Conservation (phyloP, 2,329 filamentous ascomycete genomes). For the Rosellinia necatrix region DNA sequence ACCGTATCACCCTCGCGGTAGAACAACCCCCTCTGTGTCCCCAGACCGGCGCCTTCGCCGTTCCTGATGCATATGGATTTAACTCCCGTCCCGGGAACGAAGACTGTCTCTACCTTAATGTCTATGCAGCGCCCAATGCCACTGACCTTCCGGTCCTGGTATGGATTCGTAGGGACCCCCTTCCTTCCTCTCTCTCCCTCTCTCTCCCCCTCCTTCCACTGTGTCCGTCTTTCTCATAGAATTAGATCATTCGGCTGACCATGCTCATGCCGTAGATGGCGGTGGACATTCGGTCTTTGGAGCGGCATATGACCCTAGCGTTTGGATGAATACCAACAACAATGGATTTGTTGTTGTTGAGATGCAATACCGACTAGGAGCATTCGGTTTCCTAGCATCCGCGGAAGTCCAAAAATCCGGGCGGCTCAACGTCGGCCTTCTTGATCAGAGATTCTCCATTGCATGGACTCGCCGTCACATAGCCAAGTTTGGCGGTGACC, state of each 20-base stretch:
- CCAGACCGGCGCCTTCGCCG: slow-evolving; percentile 37
- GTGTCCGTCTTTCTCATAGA: slow-evolving; percentile 16
- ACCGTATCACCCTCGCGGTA: slow-evolving; percentile 29
- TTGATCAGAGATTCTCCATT: slow-evolving; percentile 58
- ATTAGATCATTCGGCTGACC: slow-evolving; percentile 35
- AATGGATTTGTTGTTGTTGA: slow-evolving; percentile 53
- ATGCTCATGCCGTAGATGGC: slow-evolving; percentile 37
- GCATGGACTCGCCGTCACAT: slow-evolving; percentile 58
- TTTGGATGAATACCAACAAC: slow-evolving; percentile 50
- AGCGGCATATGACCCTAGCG: slow-evolving; percentile 39
- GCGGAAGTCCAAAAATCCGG: slow-evolving; percentile 32
- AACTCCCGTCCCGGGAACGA: slow-evolving; percentile 35
- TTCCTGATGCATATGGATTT: slow-evolving; percentile 37
- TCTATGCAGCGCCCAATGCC: slow-evolving; percentile 42
- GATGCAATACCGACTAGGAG: slow-evolving; percentile 53
- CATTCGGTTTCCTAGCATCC: slow-evolving; percentile 50
- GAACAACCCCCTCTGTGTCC: slow-evolving; percentile 38
- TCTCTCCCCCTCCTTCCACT: no score
- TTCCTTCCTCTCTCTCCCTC: no score
- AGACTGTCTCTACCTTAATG: slow-evolving; percentile 40
- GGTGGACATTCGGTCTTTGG: slow-evolving; percentile 41
- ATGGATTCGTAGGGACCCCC: slow-evolving; percentile 44
- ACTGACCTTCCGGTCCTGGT: slow-evolving; percentile 45
- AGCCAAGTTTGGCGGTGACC: slow-evolving; percentile 42
- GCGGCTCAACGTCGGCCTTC: slow-evolving; percentile 44